A percentile compares a stretch with the other conserved stretches of the same genome.
phyloP scores from a whole-genome alignment of 495 filamentous ascomycete genomes.

The Tirmania nivea region DNA sequence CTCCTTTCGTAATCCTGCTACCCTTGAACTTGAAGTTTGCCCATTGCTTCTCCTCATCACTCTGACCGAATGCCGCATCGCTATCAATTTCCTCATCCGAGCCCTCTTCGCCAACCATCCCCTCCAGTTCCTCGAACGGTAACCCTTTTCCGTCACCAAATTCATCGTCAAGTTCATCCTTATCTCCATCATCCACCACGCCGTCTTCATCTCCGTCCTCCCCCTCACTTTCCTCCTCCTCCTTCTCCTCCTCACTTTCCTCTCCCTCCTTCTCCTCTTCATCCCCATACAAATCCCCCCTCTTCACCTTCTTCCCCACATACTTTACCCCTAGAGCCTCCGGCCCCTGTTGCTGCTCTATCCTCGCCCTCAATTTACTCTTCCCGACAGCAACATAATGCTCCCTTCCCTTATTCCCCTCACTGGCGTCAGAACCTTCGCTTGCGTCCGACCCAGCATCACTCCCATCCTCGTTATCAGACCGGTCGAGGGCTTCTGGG shows the following conservation, averaged over 20 bases:
- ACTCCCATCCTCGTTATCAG: conserved; percentile 26
- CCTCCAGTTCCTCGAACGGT: conserved; percentile 21
- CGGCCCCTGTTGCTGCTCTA: conserved; percentile 50
- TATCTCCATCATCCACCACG: conserved; percentile 14
- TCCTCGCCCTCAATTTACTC: conserved; percentile 43
- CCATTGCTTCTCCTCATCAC: conserved; percentile 36
- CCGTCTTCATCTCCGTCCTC: conserved; percentile 9
- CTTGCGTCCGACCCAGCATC: conserved; percentile 28
- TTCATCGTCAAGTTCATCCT: conserved; percentile 16
- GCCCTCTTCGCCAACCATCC: conserved; percentile 21
- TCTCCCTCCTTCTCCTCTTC: too few relatives aligned
- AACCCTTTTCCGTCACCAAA: conserved; percentile 22
- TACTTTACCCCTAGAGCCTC: conserved; percentile 58
- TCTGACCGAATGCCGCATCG: conserved; percentile 34
- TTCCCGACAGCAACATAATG: conserved; percentile 74
- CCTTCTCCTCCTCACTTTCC: conserved; percentile 13
- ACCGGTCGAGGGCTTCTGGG: conserved; percentile 46
- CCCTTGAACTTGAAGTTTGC: conserved; percentile 31
- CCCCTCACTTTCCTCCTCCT: conserved; percentile 5
- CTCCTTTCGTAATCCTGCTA: conserved; percentile 25
- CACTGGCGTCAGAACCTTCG: conserved; percentile 22
- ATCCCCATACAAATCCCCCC: conserved; percentile 39
- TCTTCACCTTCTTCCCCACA: conserved; percentile 52
- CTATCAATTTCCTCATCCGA: conserved; percentile 38
- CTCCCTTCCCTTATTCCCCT: conserved; percentile 39